These are phyloP conservation scores for Russula earlei DNA, from an alignment of 768 basidiomycete species.

Conservation along the genomic window DNA sequence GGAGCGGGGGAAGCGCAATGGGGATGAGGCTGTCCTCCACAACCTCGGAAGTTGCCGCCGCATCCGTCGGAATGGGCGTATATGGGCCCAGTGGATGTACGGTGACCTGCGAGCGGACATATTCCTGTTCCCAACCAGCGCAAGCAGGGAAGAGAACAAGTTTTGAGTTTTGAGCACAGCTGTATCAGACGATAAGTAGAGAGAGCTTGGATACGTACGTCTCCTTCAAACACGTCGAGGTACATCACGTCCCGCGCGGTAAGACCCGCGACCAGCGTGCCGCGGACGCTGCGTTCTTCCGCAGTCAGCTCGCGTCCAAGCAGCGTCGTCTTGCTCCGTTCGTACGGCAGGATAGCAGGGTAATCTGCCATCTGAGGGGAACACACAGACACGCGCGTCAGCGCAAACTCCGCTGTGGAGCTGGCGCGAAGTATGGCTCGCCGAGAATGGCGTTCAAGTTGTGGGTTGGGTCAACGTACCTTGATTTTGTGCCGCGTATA, in stretches of 20 bases:
- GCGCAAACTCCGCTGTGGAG: too few relatives aligned
- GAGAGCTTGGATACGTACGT: constrained; percentile 36
- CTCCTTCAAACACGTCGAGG: constrained; percentile 78
- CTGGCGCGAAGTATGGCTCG: too few relatives aligned
- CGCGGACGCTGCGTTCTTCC: constrained; percentile 66
- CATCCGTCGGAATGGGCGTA: constrained; percentile 22
- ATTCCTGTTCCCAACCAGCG: constrained; percentile 47
- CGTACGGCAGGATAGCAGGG: constrained; percentile 67
- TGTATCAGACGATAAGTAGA: too few relatives aligned
- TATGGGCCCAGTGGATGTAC: constrained; percentile 48
- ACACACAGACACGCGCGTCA: too few relatives aligned
- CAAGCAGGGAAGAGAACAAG: background rate
- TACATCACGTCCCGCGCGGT: constrained; percentile 49
- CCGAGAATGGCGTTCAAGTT: background rate
- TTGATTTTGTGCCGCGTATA: constrained; percentile 77
- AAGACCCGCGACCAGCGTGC: constrained; percentile 70
- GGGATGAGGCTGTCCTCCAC: constrained; percentile 31
- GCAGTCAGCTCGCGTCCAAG: constrained; percentile 34
- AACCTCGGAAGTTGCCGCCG: background rate
- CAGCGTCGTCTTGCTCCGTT: constrained; percentile 31
- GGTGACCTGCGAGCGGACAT: constrained; percentile 43
- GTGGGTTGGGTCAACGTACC: constrained; percentile 28
- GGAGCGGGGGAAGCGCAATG: constrained; percentile 34
- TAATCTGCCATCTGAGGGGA: constrained; percentile 55
- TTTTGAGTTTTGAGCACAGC: background rate